phyloP scores from a whole-genome alignment of 192 early-diverging fungal genomes.

The Podila clonocystis region DNA sequence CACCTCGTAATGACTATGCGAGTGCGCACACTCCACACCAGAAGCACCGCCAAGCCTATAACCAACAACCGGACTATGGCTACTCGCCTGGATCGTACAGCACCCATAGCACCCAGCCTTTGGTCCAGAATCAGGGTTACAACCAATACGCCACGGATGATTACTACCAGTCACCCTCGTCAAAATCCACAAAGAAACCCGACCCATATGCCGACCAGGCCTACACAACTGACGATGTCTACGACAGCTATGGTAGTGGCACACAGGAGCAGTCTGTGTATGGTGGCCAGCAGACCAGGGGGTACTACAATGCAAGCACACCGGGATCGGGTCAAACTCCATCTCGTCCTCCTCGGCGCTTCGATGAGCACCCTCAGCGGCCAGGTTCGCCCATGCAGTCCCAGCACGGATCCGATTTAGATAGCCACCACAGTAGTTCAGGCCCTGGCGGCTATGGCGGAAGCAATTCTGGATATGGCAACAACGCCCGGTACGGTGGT shows the following conservation, averaged over 20 bases:
- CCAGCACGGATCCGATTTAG: slow-evolving; percentile 35
- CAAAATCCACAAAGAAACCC: not conserved
- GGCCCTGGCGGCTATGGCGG: slow-evolving; percentile 5
- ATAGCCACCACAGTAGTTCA: slow-evolving; percentile 19
- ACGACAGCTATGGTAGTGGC: not conserved
- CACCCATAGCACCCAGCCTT: not conserved
- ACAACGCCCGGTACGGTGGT: slow-evolving; percentile 2
- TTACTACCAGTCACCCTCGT: slow-evolving; percentile 7
- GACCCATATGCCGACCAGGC: not conserved
- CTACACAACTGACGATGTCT: not conserved
- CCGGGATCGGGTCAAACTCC: slow-evolving; percentile 9
- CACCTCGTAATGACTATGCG: slow-evolving; percentile 11
- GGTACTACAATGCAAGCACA: slow-evolving; percentile 5
- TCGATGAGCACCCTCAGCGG: slow-evolving; percentile 19
- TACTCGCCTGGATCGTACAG: slow-evolving; percentile 1
- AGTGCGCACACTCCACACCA: not conserved
- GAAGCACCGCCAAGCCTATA: slow-evolving; percentile 1
- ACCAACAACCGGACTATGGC: slow-evolving; percentile 5
- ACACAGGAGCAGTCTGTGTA: slow-evolving; percentile 1
- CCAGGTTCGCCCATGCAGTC: slow-evolving; percentile 29
- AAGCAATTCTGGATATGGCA: not conserved
- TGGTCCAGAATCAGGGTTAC: slow-evolving; percentile 10
- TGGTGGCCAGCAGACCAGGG: not conserved
- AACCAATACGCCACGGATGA: slow-evolving; percentile 11
- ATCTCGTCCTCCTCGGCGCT: slow-evolving; percentile 4